phyloP scores from a whole-genome alignment of 1,139 yeast genomes.

The Yamadazyma kanchanaburiensis region DNA sequence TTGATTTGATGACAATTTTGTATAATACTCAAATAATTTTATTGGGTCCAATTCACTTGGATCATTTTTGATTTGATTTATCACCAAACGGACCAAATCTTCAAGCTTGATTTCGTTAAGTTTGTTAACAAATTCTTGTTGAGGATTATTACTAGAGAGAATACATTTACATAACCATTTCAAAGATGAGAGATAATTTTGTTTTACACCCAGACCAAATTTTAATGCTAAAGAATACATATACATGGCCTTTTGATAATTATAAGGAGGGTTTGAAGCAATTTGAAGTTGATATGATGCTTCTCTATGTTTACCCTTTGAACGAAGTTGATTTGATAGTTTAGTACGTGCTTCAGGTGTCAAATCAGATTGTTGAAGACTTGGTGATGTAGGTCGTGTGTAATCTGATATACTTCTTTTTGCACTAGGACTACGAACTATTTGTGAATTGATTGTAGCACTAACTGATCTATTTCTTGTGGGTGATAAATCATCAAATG shows the following conservation, averaged over 20 bases:
- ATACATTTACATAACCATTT: slow-evolving; percentile 55
- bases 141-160: slow-evolving; percentile 11
- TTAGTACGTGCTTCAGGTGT: slow-evolving; percentile 45
- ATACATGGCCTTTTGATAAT: slow-evolving; percentile 61
- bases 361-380: slow-evolving; percentile 13
- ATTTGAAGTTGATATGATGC: slow-evolving; percentile 67
- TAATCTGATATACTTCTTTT: slow-evolving; percentile 14
- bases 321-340: slow-evolving; percentile 52
- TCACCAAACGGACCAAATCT: slow-evolving; percentile 28
- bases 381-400: slow-evolving; percentile 1
- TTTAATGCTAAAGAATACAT: slow-evolving; percentile 68
- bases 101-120: slow-evolving; percentile 27
- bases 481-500: slow-evolving; percentile 1
- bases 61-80: slow-evolving; percentile 20
- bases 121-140: slow-evolving; percentile 15
- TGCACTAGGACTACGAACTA: slow-evolving; percentile 3
- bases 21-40: slow-evolving; percentile 22
- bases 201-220: slow-evolving; percentile 68
- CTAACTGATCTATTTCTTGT: slow-evolving; percentile 7
- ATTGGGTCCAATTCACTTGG: slow-evolving; percentile 29
- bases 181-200: slow-evolving; percentile 54
- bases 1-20: slow-evolving; percentile 22
- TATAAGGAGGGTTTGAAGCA: slow-evolving; percentile 58
- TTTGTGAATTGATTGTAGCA: slow-evolving; percentile 3
- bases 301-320: slow-evolving; percentile 60